Base-by-base conservation (phyloP, 2,329 filamentous ascomycete species). In the Oidium heveae region DNA sequence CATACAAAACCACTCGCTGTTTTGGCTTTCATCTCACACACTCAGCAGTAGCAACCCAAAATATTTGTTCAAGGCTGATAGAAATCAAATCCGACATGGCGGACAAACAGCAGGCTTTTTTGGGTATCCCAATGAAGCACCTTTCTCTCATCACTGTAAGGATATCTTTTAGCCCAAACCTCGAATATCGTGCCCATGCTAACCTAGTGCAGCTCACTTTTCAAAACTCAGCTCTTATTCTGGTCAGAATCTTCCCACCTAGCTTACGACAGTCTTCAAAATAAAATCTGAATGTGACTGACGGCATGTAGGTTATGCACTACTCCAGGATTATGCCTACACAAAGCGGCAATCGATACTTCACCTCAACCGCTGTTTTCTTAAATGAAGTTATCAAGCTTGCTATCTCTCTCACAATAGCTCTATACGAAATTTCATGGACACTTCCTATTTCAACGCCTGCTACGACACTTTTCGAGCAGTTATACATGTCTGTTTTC, bases 321-420 rank as follows among this genome's bases (percentile, higher is more conserved):
- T 94, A 96, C 68, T 94, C 88, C 33, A 79, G 88, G 59, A 80
- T 93, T 57, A 95, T 95, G 88, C 84, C 87, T n/a, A 74, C 80
- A 10, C 73, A 76, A 10, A 80, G 82, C 65, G 85, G 86, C 60
- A 85, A 88, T 64, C 82, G 88, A 65, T 96, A 95, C 68, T 86
- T 91, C 62, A 82, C 89, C 41, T 95, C 88, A 44, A 96, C 91
- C 10, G 88, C 89, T 46, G 86, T 98, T 55, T 86, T 96, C 66
- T 74, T 96, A 58, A 91, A 88, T 67, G 91, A 98, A 69, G 75
- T 94, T 50, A 76, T 95, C 62, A 96, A 96, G 68, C 75, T 96
- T 36, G 77, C 80, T 39, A 79, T 96, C 55, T 93, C 85, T 61
- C 71, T 95, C 44, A 86, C 84, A 6, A 82, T 95, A 66, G 84